Evolutionary conservation across 176 grass and related monocot genomes (phyloP).

Genomic region (Eleusine indica): DNA sequence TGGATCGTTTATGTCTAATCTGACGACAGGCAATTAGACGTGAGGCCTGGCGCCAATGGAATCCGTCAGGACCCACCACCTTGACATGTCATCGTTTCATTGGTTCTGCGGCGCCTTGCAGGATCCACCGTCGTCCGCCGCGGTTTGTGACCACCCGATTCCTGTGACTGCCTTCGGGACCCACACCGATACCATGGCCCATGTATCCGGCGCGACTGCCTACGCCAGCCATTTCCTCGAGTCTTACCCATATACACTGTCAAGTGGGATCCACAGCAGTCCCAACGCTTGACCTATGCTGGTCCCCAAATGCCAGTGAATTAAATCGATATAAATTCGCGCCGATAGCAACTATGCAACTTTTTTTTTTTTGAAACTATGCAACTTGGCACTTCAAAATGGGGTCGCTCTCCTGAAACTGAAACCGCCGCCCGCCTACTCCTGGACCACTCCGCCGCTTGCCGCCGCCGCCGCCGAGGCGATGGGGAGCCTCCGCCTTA

Average conservation of each 20-base stretch:
- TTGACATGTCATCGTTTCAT: background rate
- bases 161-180: background rate
- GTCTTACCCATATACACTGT: background rate
- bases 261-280: background rate
- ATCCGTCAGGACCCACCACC: background rate
- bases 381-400: conserved; percentile 27
- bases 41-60: background rate
- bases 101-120: background rate
- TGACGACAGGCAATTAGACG: background rate
- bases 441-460: conserved; percentile 4
- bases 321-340: background rate
- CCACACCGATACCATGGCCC: background rate
- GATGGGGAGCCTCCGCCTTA: conserved; percentile 52
- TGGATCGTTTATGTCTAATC: no score
- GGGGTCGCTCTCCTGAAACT: conserved; percentile 1
- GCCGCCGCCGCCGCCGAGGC: conserved; percentile 32
- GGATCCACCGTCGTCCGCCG: background rate
- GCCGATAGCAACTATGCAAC: conserved; percentile 33
- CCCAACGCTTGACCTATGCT: background rate
- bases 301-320: background rate
- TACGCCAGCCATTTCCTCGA: no score
- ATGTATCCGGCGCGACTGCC: background rate
- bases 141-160: background rate
- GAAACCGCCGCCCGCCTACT: conserved; percentile 21
- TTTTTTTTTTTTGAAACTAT: background rate